Evolutionary conservation across 106 monocot species (phyloP).

Genomic region (Acanthochlamys bracteata): DNA sequence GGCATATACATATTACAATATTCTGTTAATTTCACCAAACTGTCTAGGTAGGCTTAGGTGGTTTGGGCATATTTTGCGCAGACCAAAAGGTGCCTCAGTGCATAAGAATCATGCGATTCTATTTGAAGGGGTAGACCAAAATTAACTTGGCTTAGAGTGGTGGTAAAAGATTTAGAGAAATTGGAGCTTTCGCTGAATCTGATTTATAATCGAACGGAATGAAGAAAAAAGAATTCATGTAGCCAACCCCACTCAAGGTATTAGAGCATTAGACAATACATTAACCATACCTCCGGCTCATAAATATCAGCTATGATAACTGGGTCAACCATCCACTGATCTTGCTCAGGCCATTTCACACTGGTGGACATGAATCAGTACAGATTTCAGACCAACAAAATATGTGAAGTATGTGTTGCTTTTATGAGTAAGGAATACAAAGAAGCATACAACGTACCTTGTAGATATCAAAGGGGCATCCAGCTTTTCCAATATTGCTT

Average conservation of each 20-base stretch:
- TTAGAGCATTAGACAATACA: too few relatives aligned
- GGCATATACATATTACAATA: too few relatives aligned
- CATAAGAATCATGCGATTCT: too few relatives aligned
- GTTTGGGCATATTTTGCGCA: too few relatives aligned
- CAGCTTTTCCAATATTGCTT: slow-evolving; percentile 66
- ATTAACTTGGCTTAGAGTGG: too few relatives aligned
- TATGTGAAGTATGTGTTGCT: background rate
- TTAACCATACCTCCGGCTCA: slow-evolving; percentile 55
- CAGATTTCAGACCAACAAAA: background rate
- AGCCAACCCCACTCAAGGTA: background rate
- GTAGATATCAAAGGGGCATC: slow-evolving; percentile 82
- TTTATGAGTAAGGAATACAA: background rate
- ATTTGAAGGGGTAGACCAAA: too few relatives aligned
- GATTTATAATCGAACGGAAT: too few relatives aligned
- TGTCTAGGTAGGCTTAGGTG: too few relatives aligned
- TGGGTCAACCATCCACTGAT: slow-evolving; percentile 85
- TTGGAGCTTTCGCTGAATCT: too few relatives aligned
- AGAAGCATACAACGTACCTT: slow-evolving; percentile 39
- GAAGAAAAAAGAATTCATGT: background rate
- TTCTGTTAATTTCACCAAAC: too few relatives aligned
- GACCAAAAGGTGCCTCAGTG: too few relatives aligned
- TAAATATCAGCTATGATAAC: slow-evolving; percentile 83
- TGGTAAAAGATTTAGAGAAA: too few relatives aligned
- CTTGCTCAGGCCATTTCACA: slow-evolving; percentile 75
- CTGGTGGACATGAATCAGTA: slow-evolving; percentile 23